Evolutionary conservation across 2,329 filamentous ascomycete genomes (phyloP).

Genomic region (Pseudocercospora cruenta): DNA sequence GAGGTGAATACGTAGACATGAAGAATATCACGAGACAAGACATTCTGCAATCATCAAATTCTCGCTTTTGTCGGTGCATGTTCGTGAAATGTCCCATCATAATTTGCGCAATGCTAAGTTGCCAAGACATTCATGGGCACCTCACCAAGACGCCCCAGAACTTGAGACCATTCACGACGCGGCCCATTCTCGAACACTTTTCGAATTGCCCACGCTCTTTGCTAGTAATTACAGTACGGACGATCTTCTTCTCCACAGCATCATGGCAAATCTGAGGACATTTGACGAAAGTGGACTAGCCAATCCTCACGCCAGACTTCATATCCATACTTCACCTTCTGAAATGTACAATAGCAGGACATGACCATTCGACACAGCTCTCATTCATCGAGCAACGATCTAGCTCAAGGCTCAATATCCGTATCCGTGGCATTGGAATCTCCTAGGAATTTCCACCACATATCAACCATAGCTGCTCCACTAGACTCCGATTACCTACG

Average conservation of each 20-base stretch:
- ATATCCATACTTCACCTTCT: not conserved
- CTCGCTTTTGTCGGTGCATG: not conserved
- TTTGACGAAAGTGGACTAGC: not conserved
- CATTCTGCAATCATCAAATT: not conserved
- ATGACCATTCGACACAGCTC: not conserved
- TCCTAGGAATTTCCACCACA: not conserved
- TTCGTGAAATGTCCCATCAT: too few species aligned
- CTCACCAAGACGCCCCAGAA: too few species aligned
- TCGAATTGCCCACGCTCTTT: not conserved
- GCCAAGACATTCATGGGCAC: not conserved
- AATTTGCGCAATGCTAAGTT: not conserved
- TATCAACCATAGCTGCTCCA: not conserved
- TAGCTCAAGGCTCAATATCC: not conserved
- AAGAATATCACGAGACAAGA: not conserved
- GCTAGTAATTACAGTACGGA: not conserved
- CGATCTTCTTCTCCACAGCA: not conserved
- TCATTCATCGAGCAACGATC: not conserved
- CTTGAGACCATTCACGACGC: not conserved
- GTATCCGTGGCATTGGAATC: not conserved
- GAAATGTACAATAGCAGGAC: not conserved
- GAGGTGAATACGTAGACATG: not conserved
- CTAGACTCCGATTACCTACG: too few species aligned
- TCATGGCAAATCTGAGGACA: not conserved
- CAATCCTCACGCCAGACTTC: not conserved
- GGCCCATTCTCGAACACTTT: not conserved